These are phyloP conservation scores for Haematococcus sp. DNA, from an alignment of 139 green algal species.

Conservation along the genomic window DNA sequence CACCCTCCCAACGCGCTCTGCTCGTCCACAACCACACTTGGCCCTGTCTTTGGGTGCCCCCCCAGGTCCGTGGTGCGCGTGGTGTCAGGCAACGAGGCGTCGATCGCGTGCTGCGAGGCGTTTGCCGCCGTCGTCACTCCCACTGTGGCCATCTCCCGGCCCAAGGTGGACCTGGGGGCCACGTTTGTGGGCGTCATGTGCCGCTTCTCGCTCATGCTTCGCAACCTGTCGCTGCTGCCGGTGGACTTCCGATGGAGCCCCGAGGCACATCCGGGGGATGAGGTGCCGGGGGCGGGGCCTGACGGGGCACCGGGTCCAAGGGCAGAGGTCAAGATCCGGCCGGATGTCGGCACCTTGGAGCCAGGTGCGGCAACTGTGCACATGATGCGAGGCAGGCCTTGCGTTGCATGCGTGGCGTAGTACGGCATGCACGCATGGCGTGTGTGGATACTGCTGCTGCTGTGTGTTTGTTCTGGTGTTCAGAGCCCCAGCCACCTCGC, in stretches of 20 bases:
- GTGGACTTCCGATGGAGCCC: slow-evolving; percentile 31
- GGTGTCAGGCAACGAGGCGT: not conserved
- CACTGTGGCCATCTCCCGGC: slow-evolving; percentile 23
- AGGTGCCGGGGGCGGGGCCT: not conserved
- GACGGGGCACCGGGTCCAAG: not conserved
- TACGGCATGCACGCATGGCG: too few species aligned
- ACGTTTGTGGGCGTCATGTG: slow-evolving; percentile 34
- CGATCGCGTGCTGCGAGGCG: slow-evolving; percentile 3
- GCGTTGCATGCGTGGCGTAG: too few species aligned
- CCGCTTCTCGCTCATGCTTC: slow-evolving; percentile 9
- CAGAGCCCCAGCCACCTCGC: too few species aligned
- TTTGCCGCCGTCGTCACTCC: slow-evolving; percentile 41
- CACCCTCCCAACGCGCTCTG: too few species aligned
- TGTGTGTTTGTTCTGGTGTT: too few species aligned
- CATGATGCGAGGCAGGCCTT: too few species aligned
- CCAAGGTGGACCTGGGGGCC: slow-evolving; percentile 35
- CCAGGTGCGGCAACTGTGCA: slow-evolving; percentile 33
- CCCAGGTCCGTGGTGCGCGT: slow-evolving; percentile 26
- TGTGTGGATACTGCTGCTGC: too few species aligned
- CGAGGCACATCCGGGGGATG: slow-evolving; percentile 9
- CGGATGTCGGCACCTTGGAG: slow-evolving; percentile 28
- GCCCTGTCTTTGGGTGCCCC: too few species aligned
- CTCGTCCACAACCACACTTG: too few species aligned
- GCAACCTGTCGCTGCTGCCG: slow-evolving; percentile 39
- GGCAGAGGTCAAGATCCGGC: slow-evolving; percentile 31